Conservation (phyloP, 2,329 filamentous ascomycete species). For the Ascochyta koolunga region DNA sequence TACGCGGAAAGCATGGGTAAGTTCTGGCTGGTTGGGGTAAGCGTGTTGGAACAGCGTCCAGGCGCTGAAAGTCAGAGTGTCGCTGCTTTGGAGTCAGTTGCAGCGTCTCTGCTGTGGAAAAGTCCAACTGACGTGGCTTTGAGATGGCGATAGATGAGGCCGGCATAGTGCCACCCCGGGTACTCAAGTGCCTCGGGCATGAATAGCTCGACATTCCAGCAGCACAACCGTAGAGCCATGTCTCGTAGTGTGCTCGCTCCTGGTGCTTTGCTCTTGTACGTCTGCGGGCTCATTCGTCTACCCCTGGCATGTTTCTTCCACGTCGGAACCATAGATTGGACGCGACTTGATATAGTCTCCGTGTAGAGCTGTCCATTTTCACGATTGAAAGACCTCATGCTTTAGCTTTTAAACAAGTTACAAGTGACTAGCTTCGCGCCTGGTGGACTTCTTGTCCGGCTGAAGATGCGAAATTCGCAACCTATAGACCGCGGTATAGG, state of each 20-base stretch:
- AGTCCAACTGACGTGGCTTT: not conserved
- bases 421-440: not conserved
- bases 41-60: conserved; percentile 4
- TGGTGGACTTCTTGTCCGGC: not conserved
- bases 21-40: not conserved
- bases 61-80: conserved; percentile 1
- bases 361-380: conserved; percentile 7
- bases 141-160: not conserved
- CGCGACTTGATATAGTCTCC: not conserved
- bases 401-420: not conserved
- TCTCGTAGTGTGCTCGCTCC: not conserved
- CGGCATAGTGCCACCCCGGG: not conserved
- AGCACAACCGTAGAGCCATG: conserved; percentile 3
- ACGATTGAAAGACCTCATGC: conserved; percentile 1
- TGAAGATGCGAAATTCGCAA: not conserved
- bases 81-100: not conserved
- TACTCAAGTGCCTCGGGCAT: conserved; percentile 2
- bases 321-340: not conserved
- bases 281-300: not conserved
- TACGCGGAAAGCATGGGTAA: not conserved
- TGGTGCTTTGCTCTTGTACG: not conserved
- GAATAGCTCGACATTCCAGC: not conserved
- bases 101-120: not conserved
- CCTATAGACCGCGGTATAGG: not conserved
- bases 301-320: not conserved